Percentiles rank a stretch among this genome's conserved stretches.
phyloP scores from a whole-genome alignment of 805 yeast species.

The Monosporozyma servazzii region DNA sequence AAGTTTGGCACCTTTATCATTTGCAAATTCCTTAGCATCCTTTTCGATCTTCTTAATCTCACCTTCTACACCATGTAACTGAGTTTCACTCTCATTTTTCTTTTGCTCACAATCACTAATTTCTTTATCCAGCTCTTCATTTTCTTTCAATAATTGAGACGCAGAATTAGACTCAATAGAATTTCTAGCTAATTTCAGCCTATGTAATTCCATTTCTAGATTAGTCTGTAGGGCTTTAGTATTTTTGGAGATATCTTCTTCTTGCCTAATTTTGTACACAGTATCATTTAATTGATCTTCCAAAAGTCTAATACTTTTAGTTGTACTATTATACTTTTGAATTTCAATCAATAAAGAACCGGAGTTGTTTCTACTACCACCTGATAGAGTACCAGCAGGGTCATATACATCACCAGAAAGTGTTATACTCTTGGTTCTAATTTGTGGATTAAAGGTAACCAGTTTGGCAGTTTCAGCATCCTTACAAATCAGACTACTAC shows the following conservation, averaged over 20 bases:
- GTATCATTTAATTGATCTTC: constrained; percentile 37
- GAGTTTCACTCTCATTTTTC: constrained; percentile 12
- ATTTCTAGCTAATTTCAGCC: constrained; percentile 45
- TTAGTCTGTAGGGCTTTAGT: constrained; percentile 53
- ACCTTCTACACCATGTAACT: not conserved
- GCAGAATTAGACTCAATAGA: constrained; percentile 49
- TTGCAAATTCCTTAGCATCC: constrained; percentile 75
- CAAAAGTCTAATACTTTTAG: constrained; percentile 32
- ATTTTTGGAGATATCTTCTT: constrained; percentile 36
- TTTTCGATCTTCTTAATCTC: constrained; percentile 40
- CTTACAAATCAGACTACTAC: constrained; percentile 76
- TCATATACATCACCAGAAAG: constrained; percentile 90
- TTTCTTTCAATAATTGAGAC: constrained; percentile 44
- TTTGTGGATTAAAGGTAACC: constrained; percentile 78
- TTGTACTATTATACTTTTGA: constrained; percentile 50
- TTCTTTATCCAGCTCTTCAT: constrained; percentile 33
- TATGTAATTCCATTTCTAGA: constrained; percentile 48
- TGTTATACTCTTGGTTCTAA: constrained; percentile 77
- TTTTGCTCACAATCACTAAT: constrained; percentile 32
- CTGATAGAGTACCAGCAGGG: constrained; percentile 91
- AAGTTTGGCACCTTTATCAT: constrained; percentile 73
- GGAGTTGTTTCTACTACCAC: constrained; percentile 70
- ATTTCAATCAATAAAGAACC: constrained; percentile 54
- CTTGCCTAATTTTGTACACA: constrained; percentile 33
- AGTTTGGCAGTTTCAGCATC: constrained; percentile 83